Base-by-base conservation (phyloP, 2,329 filamentous ascomycete species). In the Trichoderma sp. region DNA sequence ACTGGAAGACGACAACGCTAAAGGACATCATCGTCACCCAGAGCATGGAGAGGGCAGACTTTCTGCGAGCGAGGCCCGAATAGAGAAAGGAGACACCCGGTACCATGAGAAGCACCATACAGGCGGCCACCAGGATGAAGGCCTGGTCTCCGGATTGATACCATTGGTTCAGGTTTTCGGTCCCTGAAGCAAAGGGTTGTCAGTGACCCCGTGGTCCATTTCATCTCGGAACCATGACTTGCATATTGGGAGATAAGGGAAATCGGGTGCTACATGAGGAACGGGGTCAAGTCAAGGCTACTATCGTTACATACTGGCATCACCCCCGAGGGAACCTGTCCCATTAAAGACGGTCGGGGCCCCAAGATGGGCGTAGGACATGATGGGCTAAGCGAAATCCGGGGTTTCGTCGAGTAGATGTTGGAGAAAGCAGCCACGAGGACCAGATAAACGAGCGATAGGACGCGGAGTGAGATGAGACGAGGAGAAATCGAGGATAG, bases 41-140 rank as follows among this genome's bases (percentile, higher is more conserved):
- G 79, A 99, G 96, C 86, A 98, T 92, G 74, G 94, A 97, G 57
- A 99, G 88, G 34, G 96, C 96, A 6, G 96, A 98, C 86, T 99
- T 99, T 86, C 96, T 90, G 76, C 96, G 92, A n/a, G 96, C 95
- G 76, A 98, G 91, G 76, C 96, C 96, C 13, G 95, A 98, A 85
- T 99, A 99, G 75, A 99, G 90, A 84, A 99, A 98, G 70, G 94
- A 95, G 77, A 99, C 95, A 77, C 96, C 96, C 34, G 96, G 96
- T 34, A 98, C 87, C 96, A 98, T 99, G 83, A 98, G 85, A 84
- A 98, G 84, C 75, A 98, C 95, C 92, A 98, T 97, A 80, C 93
- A 95, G 73, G 95, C 89, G 73, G 93, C 88, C 77, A 98, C 83
- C 81, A 98, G 87, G 82, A 98, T 98, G 85, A 93, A 98, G 80